phyloP scores from a whole-genome alignment of 1,284 basidiomycete genomes.

The Cerrena zonata region DNA sequence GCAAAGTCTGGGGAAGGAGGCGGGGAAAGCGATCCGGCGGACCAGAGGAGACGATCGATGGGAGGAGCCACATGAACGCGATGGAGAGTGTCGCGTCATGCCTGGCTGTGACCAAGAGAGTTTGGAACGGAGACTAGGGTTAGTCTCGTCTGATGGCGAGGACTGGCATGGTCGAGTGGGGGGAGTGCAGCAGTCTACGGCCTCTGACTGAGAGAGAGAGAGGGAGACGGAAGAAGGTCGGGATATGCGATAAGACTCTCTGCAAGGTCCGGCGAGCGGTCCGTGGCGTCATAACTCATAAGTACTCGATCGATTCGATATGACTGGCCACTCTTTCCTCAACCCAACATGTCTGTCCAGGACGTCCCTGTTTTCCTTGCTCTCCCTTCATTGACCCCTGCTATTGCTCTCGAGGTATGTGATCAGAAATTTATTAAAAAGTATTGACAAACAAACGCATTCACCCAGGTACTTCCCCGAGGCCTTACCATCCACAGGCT shows the following conservation, averaged over 20 bases:
- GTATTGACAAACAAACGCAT: neutral
- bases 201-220: too few relatives aligned
- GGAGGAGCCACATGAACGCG: neutral
- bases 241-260: slow-evolving; percentile 2
- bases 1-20: too few relatives aligned
- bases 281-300: slow-evolving; percentile 3
- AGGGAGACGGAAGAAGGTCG: neutral
- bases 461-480: slow-evolving; percentile 51
- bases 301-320: too few relatives aligned
- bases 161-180: too few relatives aligned
- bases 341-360: slow-evolving; percentile 37
- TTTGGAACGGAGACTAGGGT: too few relatives aligned
- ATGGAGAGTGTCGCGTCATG: neutral
- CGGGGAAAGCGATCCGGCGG: too few relatives aligned
- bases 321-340: too few relatives aligned
- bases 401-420: slow-evolving; percentile 51
- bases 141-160: too few relatives aligned
- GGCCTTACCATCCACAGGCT: slow-evolving; percentile 64
- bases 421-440: neutral
- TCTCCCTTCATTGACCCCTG: slow-evolving; percentile 49
- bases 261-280: neutral
- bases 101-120: neutral
- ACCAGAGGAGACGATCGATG: neutral
- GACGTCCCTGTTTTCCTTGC: slow-evolving; percentile 42
- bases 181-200: too few relatives aligned